Conservation (phyloP, 495 filamentous ascomycete species). For the Neurospora terricola region DNA sequence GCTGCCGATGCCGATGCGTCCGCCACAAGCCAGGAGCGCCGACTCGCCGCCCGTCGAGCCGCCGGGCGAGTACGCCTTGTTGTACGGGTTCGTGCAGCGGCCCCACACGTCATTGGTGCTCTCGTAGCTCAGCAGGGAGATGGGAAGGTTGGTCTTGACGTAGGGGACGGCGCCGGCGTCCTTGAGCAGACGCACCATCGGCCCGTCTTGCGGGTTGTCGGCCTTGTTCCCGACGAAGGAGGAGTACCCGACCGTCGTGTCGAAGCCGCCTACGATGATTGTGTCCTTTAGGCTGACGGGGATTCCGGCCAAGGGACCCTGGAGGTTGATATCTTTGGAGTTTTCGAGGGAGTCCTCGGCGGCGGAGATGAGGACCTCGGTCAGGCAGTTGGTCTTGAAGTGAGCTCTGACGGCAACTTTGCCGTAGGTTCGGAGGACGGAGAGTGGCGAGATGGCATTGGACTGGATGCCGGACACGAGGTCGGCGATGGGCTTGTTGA, state of each 20-base stretch:
- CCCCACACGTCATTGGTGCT: constrained; percentile 88
- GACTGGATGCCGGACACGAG: constrained; percentile 72
- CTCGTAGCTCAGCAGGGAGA: constrained; percentile 87
- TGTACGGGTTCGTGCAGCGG: constrained; percentile 73
- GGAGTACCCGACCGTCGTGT: constrained; percentile 77
- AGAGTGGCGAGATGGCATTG: constrained; percentile 50
- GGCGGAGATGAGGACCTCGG: constrained; percentile 73
- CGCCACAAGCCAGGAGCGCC: constrained; percentile 77
- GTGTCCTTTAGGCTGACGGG: constrained; percentile 87
- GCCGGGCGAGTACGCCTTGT: constrained; percentile 73
- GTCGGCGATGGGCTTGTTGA: constrained; percentile 64
- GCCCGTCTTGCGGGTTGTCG: constrained; percentile 48
- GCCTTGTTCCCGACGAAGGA: constrained; percentile 56
- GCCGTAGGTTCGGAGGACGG: constrained; percentile 81
- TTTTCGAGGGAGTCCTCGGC: constrained; percentile 63
- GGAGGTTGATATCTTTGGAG: constrained; percentile 52
- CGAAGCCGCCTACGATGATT: constrained; percentile 76
- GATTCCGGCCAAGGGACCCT: constrained; percentile 81
- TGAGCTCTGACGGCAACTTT: constrained; percentile 83
- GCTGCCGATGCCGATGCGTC: constrained; percentile 87
- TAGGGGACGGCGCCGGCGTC: constrained; percentile 95
- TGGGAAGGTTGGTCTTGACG: constrained; percentile 90
- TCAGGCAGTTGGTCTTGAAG: constrained; percentile 80
- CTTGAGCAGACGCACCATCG: constrained; percentile 67
- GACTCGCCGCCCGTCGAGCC: constrained; percentile 86